Evolutionary conservation across 2,329 filamentous ascomycete genomes (phyloP), one percentile per base, ranked within the genome.

Genomic region (Aspergillus sp.): DNA sequence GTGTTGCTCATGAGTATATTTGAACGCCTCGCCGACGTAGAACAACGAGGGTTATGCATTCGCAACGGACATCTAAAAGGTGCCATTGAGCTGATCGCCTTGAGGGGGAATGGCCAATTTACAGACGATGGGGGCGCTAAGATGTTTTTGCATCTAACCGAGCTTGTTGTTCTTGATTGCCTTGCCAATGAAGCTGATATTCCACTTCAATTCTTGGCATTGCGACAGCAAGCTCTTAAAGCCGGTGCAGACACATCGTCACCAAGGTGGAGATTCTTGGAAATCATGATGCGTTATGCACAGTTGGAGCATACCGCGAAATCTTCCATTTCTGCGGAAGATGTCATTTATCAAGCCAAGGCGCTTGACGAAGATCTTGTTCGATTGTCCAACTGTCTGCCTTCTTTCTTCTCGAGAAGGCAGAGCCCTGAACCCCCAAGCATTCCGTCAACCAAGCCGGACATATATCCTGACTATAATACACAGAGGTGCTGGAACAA

Each of bases 1-100:
- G n/a, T 58, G 8, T 9, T 58, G 17, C 32, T 58, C 13, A 43
- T 58, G 49, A 47, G 56, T 23, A 39, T 54, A 38, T 58, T 58
- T 17, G 56, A 58, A 15, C 48, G 38, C 13, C n/a, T 58, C 4
- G 38, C 49, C 15, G 17, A 25, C 9, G 17, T 30, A 7, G 38
- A 32, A 39, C 19, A 38, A n/a, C 23, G 36, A 43, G 30, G 13
- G 2, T 19, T 28, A 19, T 19, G n/a, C 9, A 1, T 38, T 3
- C 41, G 36, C 21, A 41, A 52, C 36, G 15, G 39, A 23, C 56
- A 58, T 48, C 6, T 58, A 28, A 25, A 21, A 36, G 56, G 39
- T 17, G 56, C 56, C 3, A 30, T 52, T 19, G 49, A 47, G 41
- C 28, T 58, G 25, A 53, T 58, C 25, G 53, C 28, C 10, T 32